Evolutionary conservation across 768 basidiomycete species (phyloP).

Genomic region (Filobasidium floriforme): DNA sequence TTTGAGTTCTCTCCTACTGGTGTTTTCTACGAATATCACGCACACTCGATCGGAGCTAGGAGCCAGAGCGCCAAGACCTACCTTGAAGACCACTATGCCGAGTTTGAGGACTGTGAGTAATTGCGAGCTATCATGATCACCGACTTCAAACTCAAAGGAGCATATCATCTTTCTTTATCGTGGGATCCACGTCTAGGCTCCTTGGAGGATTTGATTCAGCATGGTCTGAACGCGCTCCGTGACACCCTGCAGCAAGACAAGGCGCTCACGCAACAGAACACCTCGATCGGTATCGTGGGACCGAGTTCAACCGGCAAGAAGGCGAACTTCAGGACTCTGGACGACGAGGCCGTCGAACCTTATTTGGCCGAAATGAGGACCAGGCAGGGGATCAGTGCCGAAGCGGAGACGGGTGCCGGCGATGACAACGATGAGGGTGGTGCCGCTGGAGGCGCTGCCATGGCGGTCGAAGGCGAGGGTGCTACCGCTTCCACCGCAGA

Average conservation of each 20-base stretch:
- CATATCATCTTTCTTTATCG: conserved; percentile 5
- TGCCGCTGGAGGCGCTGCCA: conserved; percentile 6
- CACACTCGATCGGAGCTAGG: conserved; percentile 95
- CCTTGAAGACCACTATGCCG: conserved; percentile 85
- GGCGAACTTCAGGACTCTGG: conserved; percentile 74
- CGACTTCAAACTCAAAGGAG: not conserved
- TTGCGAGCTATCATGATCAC: not conserved
- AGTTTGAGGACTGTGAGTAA: conserved; percentile 71
- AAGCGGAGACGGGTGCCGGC: conserved; percentile 20
- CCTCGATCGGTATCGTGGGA: conserved; percentile 87
- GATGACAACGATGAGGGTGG: conserved; percentile 29
- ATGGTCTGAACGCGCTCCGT: conserved; percentile 87
- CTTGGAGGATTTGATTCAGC: conserved; percentile 78
- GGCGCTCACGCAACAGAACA: conserved; percentile 84
- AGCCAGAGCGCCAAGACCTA: conserved; percentile 99
- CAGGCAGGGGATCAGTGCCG: conserved; percentile 44
- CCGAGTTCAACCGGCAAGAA: conserved; percentile 46
- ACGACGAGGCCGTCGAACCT: conserved; percentile 65
- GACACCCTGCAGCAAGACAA: conserved; percentile 99
- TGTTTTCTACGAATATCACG: conserved; percentile 93
- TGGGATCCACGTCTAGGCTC: conserved; percentile 51
- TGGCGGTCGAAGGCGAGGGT: conserved; percentile 40
- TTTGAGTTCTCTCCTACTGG: conserved; percentile 98
- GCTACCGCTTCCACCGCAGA: conserved; percentile 47
- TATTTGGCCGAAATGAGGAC: conserved; percentile 73